Base-by-base conservation (phyloP, 306 rosid genomes). In the Mimosa pudica region DNA sequence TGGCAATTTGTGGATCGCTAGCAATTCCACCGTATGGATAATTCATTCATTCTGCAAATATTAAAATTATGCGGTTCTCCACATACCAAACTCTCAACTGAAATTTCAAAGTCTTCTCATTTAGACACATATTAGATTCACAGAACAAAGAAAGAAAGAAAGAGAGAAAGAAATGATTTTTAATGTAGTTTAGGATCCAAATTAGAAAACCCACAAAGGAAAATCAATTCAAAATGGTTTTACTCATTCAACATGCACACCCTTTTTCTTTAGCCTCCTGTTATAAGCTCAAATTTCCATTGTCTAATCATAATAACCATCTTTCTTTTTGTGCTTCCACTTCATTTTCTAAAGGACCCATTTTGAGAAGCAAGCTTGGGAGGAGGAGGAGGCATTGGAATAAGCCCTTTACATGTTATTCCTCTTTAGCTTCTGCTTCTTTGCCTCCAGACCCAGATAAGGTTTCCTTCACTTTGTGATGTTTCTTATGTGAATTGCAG, bases 401-500 rank as follows among this genome's bases (percentile, higher is more conserved):
- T 61, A 82, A 41, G 51, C 16, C 36, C 16, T 17, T 66, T 8
- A 51, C 54, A 36, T 73, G 85, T 70, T 38, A 38, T 5, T 47
- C 55, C 71, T 49, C 84, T 77, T 46, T 79, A 51, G 45, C 84
- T 18, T 1, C 73, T 51, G 71, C 76, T 68, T 79, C 88, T 20
- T 79, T 87, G 77, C 84, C 88, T 45, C 84, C 88, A 30, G 78
- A 84, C 77, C 88, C 88, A 62, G 88, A 87, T 82, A 80, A 87
- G 90, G 90, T 86, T 69, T 82, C 44, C 8, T 76, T 65, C 10
- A 18, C 18, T 70, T 77, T 16, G 66, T 78, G 0, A 38, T n/a
- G 2, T 79, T 75, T 80, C 2, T 80, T 51, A 3, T n/a, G 73
- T 68, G 9, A 68, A 44, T n/a, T 18, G 9, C 51, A 14, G 71